Evolutionary conservation across 106 monocot genomes (phyloP).

Genomic region (Dendrobium nobile): DNA sequence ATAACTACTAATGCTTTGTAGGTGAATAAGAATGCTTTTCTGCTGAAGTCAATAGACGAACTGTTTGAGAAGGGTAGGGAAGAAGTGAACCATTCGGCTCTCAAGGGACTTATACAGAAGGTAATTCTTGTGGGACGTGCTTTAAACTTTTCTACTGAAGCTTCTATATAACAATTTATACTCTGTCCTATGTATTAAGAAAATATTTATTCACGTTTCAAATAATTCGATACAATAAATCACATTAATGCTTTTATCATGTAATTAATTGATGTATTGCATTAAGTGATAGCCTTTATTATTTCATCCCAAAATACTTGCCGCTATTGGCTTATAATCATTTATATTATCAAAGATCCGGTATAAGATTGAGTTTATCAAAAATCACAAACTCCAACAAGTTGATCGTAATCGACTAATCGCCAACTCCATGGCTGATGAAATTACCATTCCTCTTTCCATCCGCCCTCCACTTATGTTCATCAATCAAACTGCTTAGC

Average conservation of each 20-base stretch:
- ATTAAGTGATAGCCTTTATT: not conserved
- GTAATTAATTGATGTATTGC: not conserved
- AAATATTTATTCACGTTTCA: no score
- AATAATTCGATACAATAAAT: no score
- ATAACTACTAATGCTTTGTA: constrained; percentile 23
- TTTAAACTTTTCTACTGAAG: not conserved
- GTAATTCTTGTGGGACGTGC: constrained; percentile 24
- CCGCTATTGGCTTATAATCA: no score
- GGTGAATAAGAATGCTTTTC: constrained; percentile 76
- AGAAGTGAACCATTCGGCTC: constrained; percentile 38
- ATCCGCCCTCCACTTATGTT: no score
- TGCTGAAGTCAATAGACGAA: constrained; percentile 67
- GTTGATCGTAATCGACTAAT: no score
- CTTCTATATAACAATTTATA: not conserved
- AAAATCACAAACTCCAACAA: no score
- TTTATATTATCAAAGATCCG: no score
- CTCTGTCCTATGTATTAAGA: not conserved
- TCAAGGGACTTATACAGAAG: constrained; percentile 58
- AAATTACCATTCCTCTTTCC: no score
- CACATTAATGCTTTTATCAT: not conserved
- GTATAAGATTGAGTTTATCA: no score
- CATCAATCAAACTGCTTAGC: no score
- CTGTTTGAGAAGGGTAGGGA: constrained; percentile 51
- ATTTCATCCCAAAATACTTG: not conserved
- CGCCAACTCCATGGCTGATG: no score